A percentile compares a stretch with the other conserved stretches of the same genome.
phyloP scores from a whole-genome alignment of 192 early-diverging fungal species.

The Coemansia sp. region DNA sequence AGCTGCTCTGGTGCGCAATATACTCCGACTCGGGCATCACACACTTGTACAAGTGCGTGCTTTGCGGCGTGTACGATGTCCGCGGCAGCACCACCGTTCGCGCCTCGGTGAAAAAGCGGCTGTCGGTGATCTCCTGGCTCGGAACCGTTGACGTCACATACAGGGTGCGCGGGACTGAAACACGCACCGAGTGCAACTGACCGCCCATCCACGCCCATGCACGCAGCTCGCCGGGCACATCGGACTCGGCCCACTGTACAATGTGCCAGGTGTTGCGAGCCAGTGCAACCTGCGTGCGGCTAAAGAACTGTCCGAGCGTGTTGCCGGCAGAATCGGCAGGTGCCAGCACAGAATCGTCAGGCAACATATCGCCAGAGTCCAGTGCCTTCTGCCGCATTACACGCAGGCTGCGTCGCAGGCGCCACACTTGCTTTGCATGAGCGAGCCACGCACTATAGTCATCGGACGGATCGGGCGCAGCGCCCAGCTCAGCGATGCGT shows the following conservation, averaged over 20 bases:
- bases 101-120: slow-evolving; percentile 49
- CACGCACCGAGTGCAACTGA: slow-evolving; percentile 66
- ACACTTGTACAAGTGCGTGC: slow-evolving; percentile 75
- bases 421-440: slow-evolving; percentile 78
- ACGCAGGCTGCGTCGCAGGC: slow-evolving; percentile 58
- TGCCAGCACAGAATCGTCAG: slow-evolving; percentile 1
- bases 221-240: slow-evolving; percentile 81
- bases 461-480: slow-evolving; percentile 65
- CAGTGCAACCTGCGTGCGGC: slow-evolving; percentile 65
- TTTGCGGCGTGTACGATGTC: slow-evolving; percentile 55
- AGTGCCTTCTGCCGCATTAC: slow-evolving; percentile 46
- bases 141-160: slow-evolving; percentile 77
- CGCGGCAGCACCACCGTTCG: slow-evolving; percentile 70
- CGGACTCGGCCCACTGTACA: slow-evolving; percentile 80
- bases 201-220: slow-evolving; percentile 79
- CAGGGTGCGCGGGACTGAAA: slow-evolving; percentile 79
- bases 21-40: slow-evolving; percentile 80
- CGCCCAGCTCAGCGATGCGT: slow-evolving; percentile 44
- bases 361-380: slow-evolving; percentile 31
- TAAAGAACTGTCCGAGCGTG: slow-evolving; percentile 61
- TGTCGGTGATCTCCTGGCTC: slow-evolving; percentile 52
- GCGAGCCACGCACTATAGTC: slow-evolving; percentile 75
- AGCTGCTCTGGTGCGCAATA: slow-evolving; percentile 67
- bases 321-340: background rate
- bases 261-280: slow-evolving; percentile 76